Evolutionary conservation across 257 asterid species (phyloP).

Genomic region (Capsicum rhomboideum): DNA sequence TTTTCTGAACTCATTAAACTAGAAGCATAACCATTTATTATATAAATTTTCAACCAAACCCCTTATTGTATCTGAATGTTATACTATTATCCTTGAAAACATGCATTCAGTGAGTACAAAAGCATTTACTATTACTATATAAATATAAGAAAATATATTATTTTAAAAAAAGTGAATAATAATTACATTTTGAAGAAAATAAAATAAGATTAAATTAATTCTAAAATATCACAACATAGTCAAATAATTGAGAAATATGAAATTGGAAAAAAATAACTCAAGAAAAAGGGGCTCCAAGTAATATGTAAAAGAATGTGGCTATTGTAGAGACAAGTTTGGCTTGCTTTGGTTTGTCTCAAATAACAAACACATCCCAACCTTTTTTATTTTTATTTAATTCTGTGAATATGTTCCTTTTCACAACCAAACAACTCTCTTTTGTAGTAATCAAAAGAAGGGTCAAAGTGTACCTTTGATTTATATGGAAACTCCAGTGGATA

Average conservation of each 20-base stretch:
- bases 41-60: background rate
- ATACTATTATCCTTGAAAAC: background rate
- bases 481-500: slow-evolving; percentile 78
- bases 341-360: background rate
- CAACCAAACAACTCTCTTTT: background rate
- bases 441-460: background rate
- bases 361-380: background rate
- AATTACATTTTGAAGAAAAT: background rate
- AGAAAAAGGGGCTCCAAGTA: background rate
- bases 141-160: background rate
- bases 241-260: background rate
- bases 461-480: slow-evolving; percentile 69
- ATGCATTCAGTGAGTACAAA: background rate
- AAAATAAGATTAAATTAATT: background rate
- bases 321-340: background rate
- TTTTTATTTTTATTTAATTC: background rate
- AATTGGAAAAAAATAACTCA: background rate
- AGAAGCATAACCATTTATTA: background rate
- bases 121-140: background rate
- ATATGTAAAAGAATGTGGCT: background rate
- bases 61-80: background rate
- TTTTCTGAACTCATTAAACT: background rate
- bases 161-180: background rate
- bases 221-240: background rate
- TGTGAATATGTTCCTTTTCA: background rate